Evolutionary conservation across 2,329 filamentous ascomycete species (phyloP), one percentile per base, ranked within the genome.

Genomic region (Pseudopyricularia javanii): DNA sequence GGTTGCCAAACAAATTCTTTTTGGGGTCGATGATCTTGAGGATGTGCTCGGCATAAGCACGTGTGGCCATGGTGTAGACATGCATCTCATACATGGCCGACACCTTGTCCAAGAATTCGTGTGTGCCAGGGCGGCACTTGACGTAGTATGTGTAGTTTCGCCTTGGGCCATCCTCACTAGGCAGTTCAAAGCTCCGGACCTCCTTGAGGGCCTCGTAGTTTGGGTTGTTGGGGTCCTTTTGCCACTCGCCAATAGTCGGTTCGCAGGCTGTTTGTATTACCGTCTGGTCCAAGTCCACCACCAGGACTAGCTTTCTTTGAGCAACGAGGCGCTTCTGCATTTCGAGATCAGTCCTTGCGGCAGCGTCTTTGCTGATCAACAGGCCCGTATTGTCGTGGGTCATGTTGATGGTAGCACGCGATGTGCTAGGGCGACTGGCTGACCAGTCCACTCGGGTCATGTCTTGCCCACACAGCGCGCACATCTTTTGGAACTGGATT

Each of bases 191-290:
- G 56, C 82, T 81, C 61, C 81, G 78, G 37, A 98, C 91, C 56
- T 95, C 86, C 65, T 90, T 91, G 61, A 98, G 85, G 4, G 91
- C 88, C 20, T 87, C 82, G 66, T 96, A 83, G 61, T 98, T 98
- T 17, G 93, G 90, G 60, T 95, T 96, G 3, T 81, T 76, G 24
- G 85, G 81, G 66, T 98, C 91, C 50, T 82, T 78, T 73, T 95
- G 88, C 93, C 93, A 98, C 66, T 98, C 91, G 57, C 85, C 90
- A 53, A 98, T 85, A 0, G 93, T 98, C 7, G 91, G 91, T 60
- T 98, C 93, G 62, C 97, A 94, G 56, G 90, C 95, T 26, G 93
- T 93, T 67, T 98, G 93, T 59, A 98, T 98, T 62, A 98, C 93
- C 54, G 93, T 98, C 72, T 97, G 91, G 66, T 98, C 93, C 53